Evolutionary conservation across 805 yeast genomes (phyloP).

Genomic region (Komagataella populi): DNA sequence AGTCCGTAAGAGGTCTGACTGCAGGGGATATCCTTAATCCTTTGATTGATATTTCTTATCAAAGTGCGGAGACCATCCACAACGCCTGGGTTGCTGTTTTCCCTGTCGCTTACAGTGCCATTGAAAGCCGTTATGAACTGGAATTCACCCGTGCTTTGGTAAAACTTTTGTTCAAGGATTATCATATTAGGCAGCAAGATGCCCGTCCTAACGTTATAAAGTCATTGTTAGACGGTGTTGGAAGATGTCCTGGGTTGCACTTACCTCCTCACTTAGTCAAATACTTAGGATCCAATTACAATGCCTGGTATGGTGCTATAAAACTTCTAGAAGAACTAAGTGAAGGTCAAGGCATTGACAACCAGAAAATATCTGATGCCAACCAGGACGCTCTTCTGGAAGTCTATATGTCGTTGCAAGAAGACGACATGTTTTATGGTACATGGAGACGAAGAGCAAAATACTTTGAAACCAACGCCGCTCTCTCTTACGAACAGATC

Average conservation of each 20-base stretch:
- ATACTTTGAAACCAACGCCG: slow-evolving; percentile 85
- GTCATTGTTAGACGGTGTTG: slow-evolving; percentile 73
- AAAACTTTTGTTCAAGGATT: slow-evolving; percentile 74
- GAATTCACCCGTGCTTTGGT: slow-evolving; percentile 79
- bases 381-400: slow-evolving; percentile 87
- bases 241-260: slow-evolving; percentile 56
- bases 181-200: slow-evolving; percentile 83
- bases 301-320: slow-evolving; percentile 86
- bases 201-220: slow-evolving; percentile 79
- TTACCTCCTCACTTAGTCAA: slow-evolving; percentile 91
- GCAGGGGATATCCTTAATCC: slow-evolving; percentile 59
- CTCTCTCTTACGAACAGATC: slow-evolving; percentile 85
- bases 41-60: slow-evolving; percentile 67
- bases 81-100: slow-evolving; percentile 74
- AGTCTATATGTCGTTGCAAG: slow-evolving; percentile 76
- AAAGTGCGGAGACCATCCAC: slow-evolving; percentile 67
- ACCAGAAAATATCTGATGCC: slow-evolving; percentile 65
- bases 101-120: slow-evolving; percentile 64
- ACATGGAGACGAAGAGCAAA: slow-evolving; percentile 95
- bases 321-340: slow-evolving; percentile 69
- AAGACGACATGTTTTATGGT: slow-evolving; percentile 95
- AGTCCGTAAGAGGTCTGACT: slow-evolving; percentile 17
- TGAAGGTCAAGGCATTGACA: slow-evolving; percentile 33
- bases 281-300: slow-evolving; percentile 73
- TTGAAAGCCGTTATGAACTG: slow-evolving; percentile 67